Evolutionary conservation across 495 filamentous ascomycete genomes (phyloP), one percentile per base, ranked within the genome.

Genomic region (Lasiosphaeria ovina): DNA sequence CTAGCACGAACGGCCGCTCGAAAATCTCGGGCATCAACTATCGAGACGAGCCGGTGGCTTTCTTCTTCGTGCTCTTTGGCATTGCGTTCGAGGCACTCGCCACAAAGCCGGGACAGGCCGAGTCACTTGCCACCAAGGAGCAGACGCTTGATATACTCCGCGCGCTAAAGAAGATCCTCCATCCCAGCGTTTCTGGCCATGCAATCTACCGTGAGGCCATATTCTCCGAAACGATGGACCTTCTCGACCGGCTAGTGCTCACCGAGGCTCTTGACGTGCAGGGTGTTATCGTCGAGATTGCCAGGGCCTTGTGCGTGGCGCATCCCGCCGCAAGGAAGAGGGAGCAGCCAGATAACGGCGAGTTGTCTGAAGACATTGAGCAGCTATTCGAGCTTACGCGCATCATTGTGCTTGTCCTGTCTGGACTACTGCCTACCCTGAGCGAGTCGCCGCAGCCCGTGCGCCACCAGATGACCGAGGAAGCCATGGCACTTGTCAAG

Each of bases 51-150:
- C 94, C 94, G 0, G 92, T 97, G 14, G 94, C 94, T 1, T 99
- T 99, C 80, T 99, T 99, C 76, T 99, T 99, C 66, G 92, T 99
- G 9, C 81, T 99, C 1, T 99, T 97, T 67, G 94, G 94, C 32
- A 87, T 99, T 58, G 92, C 92, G 0, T 96, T 98, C 63, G 94
- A 99, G 73, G 93, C 95, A 33, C 82, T 99, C 47, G 93, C 91
- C 14, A 89, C 88, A 6, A 86, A 91, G 58, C 85, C 87, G 11
- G 80, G 80, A 6, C 79, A 81, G 50, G 87, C 85, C 49, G 89
- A 91, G 64, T 84, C 84, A 0, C 77, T 91, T 35, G 83, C 85
- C 4, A 85, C 85, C 0, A 84, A 88, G 63, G 87, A 91, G 54
- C 91, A 97, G 68, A 93, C 90, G 10, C 77, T 98, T 47, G 90